These are phyloP conservation scores for Cinnamomum chago DNA, from an alignment of 164 flowering plant genomes.

Conservation along the genomic window DNA sequence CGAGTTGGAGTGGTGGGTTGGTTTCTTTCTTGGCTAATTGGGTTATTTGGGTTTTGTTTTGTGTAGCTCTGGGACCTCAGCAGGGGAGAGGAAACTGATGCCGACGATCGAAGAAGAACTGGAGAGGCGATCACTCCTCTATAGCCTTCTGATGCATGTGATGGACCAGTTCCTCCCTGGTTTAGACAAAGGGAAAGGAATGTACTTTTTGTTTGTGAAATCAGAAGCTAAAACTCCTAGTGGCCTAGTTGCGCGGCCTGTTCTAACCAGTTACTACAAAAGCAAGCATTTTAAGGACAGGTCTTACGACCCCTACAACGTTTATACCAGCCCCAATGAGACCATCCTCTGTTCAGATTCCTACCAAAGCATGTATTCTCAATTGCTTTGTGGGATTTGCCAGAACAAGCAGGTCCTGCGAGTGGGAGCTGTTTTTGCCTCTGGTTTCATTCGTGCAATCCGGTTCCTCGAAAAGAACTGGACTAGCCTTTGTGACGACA, in stretches of 20 bases:
- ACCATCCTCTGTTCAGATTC: slow-evolving; percentile 87
- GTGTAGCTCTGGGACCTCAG: slow-evolving; percentile 91
- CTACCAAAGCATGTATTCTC: slow-evolving; percentile 98
- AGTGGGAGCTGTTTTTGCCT: slow-evolving; percentile 96
- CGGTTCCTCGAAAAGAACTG: slow-evolving; percentile 85
- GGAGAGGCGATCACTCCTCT: slow-evolving; percentile 62
- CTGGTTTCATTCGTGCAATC: slow-evolving; percentile 95
- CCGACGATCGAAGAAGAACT: slow-evolving; percentile 88
- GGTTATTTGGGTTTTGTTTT: neutral
- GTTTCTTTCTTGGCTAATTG: no score
- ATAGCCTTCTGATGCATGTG: slow-evolving; percentile 92
- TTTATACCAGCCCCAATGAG: slow-evolving; percentile 94
- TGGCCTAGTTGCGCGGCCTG: slow-evolving; percentile 82
- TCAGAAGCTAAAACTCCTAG: slow-evolving; percentile 86
- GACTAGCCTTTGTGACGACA: slow-evolving; percentile 53
- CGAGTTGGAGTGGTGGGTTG: no score
- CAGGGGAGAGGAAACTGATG: slow-evolving; percentile 93
- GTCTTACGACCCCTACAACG: slow-evolving; percentile 84
- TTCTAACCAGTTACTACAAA: slow-evolving; percentile 92
- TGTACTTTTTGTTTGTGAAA: slow-evolving; percentile 90
- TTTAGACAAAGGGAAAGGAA: slow-evolving; percentile 89
- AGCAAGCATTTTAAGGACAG: slow-evolving; percentile 72
- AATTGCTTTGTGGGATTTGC: slow-evolving; percentile 78
- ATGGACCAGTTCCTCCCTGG: slow-evolving; percentile 83
- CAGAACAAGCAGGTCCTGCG: slow-evolving; percentile 79